Evolutionary conservation across 140 eudicot species (phyloP).

Genomic region (Ambrosia hybrid): DNA sequence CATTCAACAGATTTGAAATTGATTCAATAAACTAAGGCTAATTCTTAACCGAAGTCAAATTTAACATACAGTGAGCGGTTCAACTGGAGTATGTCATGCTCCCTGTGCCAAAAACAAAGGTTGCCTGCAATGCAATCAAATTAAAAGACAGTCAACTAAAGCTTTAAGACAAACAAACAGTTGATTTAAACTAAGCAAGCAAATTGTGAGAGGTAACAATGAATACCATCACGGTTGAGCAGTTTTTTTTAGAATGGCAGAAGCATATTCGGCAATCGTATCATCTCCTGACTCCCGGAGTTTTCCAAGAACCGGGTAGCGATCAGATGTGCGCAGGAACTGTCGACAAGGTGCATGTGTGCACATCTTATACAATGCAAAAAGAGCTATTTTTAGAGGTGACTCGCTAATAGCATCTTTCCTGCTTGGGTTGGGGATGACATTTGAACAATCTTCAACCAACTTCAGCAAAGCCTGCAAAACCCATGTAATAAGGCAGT

Average conservation of each 20-base stretch:
- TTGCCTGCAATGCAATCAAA: neutral
- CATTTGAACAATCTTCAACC: conserved; percentile 72
- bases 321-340: conserved; percentile 71
- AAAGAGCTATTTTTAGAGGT: conserved; percentile 75
- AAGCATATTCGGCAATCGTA: conserved; percentile 76
- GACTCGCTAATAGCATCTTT: conserved; percentile 79
- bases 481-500: conserved; percentile 4
- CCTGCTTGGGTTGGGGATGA: conserved; percentile 68
- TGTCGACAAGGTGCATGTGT: conserved; percentile 77
- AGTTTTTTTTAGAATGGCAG: conserved; percentile 60
- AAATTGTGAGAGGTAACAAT: neutral
- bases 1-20: neutral
- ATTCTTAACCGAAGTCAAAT: neutral
- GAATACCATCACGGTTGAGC: conserved; percentile 28
- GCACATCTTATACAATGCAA: conserved; percentile 90
- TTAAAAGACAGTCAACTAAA: neutral
- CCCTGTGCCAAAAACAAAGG: conserved; percentile 8
- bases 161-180: neutral
- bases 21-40: neutral
- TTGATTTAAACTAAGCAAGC: neutral
- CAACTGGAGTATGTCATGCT: neutral
- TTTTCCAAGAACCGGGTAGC: conserved; percentile 61
- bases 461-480: conserved; percentile 81
- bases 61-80: neutral
- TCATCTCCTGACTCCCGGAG: conserved; percentile 82